These are phyloP conservation scores for Trichocomaceae sp. DNA, from an alignment of 2,329 filamentous ascomycete genomes.

Conservation along the genomic window DNA sequence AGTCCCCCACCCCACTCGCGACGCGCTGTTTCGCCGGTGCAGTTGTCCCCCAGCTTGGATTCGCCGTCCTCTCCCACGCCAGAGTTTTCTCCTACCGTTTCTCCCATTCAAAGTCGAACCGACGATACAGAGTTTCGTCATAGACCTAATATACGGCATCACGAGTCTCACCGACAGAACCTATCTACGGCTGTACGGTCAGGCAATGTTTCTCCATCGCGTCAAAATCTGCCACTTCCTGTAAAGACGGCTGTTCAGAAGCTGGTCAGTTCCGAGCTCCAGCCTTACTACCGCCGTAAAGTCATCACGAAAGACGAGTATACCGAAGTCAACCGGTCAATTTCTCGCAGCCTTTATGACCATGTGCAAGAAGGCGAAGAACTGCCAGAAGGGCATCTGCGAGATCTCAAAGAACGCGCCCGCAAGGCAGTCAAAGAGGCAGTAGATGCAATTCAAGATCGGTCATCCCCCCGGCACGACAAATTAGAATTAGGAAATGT, in stretches of 20 bases:
- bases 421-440: constrained; percentile 71
- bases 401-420: constrained; percentile 69
- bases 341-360: constrained; percentile 83
- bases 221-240: constrained; percentile 62
- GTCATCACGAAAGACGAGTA: constrained; percentile 84
- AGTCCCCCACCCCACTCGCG: constrained; percentile 32
- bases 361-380: constrained; percentile 49
- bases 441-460: constrained; percentile 40
- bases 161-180: background rate
- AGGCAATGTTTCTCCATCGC: constrained; percentile 61
- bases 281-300: constrained; percentile 73
- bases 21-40: constrained; percentile 31
- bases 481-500: background rate
- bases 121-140: constrained; percentile 12
- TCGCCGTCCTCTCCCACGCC: constrained; percentile 59
- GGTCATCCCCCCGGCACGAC: background rate
- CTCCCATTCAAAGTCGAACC: constrained; percentile 33
- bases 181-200: constrained; percentile 32
- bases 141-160: constrained; percentile 13
- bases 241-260: constrained; percentile 84
- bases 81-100: constrained; percentile 63
- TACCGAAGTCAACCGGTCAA: constrained; percentile 80
- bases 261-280: constrained; percentile 76
- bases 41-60: constrained; percentile 25
- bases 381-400: constrained; percentile 60